Percentiles rank a stretch among this genome's conserved stretches.
phyloP scores from a whole-genome alignment of 2,329 filamentous ascomycete species.

The Tothia fuscella region DNA sequence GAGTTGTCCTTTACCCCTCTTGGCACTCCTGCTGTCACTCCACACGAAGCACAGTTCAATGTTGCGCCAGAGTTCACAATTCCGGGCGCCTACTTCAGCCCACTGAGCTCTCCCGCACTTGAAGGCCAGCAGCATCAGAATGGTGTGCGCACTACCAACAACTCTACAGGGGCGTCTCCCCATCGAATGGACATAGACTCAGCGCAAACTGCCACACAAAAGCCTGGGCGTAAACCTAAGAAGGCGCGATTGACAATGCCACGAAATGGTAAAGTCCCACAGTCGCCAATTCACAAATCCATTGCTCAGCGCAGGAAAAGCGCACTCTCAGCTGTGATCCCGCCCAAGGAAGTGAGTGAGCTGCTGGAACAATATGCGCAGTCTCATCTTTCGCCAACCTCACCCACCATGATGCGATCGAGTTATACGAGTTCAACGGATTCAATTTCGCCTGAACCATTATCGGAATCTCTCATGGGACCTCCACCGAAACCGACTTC shows the following conservation, averaged over 20 bases:
- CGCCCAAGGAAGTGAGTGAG: constrained; percentile 33
- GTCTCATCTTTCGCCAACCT: constrained; percentile 5
- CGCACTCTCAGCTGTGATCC: constrained; percentile 31
- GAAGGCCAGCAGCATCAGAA: constrained; percentile 30
- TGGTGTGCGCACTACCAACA: constrained; percentile 42
- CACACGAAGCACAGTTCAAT: constrained; percentile 57
- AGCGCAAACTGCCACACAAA: constrained; percentile 20
- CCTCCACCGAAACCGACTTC: constrained; percentile 53
- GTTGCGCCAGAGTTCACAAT: constrained; percentile 43
- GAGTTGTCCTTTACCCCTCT: constrained; percentile 11
- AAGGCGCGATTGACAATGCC: constrained; percentile 41
- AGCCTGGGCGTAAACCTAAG: constrained; percentile 21
- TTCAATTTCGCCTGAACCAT: constrained; percentile 39
- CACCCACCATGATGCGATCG: not conserved
- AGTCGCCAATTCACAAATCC: constrained; percentile 63
- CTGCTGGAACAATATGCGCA: constrained; percentile 24
- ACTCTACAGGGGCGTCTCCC: constrained; percentile 35
- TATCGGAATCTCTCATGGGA: constrained; percentile 37
- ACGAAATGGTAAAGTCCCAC: constrained; percentile 42
- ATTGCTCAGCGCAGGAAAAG: constrained; percentile 26
- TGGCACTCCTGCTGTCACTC: constrained; percentile 50
- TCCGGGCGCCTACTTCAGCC: constrained; percentile 67
- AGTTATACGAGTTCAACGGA: constrained; percentile 15
- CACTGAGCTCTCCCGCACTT: constrained; percentile 67
- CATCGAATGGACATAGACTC: constrained; percentile 32